Conservation (phyloP, 768 basidiomycete species). For the Brasilioporus rufonigricans region DNA sequence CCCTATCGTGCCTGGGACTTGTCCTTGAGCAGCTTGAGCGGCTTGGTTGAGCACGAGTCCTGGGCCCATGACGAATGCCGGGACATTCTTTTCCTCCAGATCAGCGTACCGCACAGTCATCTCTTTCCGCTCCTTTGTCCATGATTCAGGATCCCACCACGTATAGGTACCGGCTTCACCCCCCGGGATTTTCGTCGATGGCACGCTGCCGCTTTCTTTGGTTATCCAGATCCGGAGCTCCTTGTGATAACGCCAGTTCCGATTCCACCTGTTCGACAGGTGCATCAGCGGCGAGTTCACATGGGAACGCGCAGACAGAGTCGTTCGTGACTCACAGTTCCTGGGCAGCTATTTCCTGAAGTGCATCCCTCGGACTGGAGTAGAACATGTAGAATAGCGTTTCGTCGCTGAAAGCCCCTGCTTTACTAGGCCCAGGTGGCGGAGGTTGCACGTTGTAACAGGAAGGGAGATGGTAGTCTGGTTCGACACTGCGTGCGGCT, state of each 20-base stretch:
- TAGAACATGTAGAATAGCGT: slow-evolving; percentile 99
- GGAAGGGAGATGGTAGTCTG: slow-evolving; percentile 84
- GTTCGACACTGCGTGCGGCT: slow-evolving; percentile 82
- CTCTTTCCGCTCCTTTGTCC: slow-evolving; percentile 75
- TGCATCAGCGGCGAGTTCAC: slow-evolving; percentile 7
- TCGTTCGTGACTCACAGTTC: slow-evolving; percentile 70
- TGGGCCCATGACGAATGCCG: slow-evolving; percentile 56
- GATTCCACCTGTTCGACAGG: slow-evolving; percentile 63
- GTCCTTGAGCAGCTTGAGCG: slow-evolving; percentile 34
- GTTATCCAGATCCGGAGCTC: slow-evolving; percentile 82
- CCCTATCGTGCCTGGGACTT: slow-evolving; percentile 34
- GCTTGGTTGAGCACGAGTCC: slow-evolving; percentile 42
- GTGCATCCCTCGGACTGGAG: slow-evolving; percentile 83
- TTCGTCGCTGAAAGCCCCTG: slow-evolving; percentile 87
- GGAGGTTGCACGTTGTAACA: slow-evolving; percentile 94
- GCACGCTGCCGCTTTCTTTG: slow-evolving; percentile 78
- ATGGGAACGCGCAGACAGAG: slow-evolving; percentile 4
- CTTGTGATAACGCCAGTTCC: slow-evolving; percentile 97
- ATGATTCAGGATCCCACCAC: slow-evolving; percentile 83
- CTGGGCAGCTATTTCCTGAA: slow-evolving; percentile 93
- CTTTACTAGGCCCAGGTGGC: slow-evolving; percentile 78
- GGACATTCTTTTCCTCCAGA: slow-evolving; percentile 68
- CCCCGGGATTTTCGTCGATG: slow-evolving; percentile 73
- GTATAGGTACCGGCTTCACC: slow-evolving; percentile 89
- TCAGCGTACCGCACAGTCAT: slow-evolving; percentile 74